Evolutionary conservation across 2,329 filamentous ascomycete species (phyloP), one percentile per base, ranked within the genome.

Genomic region (Botrytis sinoallii): DNA sequence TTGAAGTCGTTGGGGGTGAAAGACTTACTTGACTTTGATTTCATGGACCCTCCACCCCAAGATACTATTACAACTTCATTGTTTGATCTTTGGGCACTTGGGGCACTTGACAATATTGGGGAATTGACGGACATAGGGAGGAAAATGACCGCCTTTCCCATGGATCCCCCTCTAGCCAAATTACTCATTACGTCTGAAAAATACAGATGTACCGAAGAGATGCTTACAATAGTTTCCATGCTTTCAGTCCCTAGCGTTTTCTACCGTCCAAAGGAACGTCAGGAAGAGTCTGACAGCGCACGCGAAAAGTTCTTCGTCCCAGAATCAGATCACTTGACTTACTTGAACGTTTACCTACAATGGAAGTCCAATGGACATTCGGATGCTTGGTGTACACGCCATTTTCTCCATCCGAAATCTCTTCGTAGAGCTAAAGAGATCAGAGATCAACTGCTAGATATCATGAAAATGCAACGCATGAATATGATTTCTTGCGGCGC

Each of bases 221-320:
- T 99, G 92, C 89, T 98, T 35, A 98, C 95, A 0, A 98, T 99
- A 67, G 96, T 99, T 35, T 95, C 94, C 38, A 98, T 99, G 96
- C 88, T 99, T 14, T 97, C 94, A 0, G 96, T 99, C 0, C 96
- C 96, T 16, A 97, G 92, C 76, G 96, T 98, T 42, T 99, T 98
- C 84, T 98, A 98, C 84, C 90, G 97, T 10, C 96, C 96, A 4
- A 98, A 97, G 81, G 97, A 99, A 83, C 92, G 96, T 1, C 93
- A 97, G 79, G 96, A 99, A 81, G 96, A 99, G 84, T 96, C 95
- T 9, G 96, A 99, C 80, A 91, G 95, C 0, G 95, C 96, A 48
- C 90, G 95, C 42, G 96, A 99, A 82, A 98, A 98, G 82, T 99
- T 99, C 83, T 98, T 97, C 84, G 96, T 99, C 12, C 94, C 96